Base-by-base conservation (phyloP, 2,329 filamentous ascomycete species). In the Xylaria sp. region DNA sequence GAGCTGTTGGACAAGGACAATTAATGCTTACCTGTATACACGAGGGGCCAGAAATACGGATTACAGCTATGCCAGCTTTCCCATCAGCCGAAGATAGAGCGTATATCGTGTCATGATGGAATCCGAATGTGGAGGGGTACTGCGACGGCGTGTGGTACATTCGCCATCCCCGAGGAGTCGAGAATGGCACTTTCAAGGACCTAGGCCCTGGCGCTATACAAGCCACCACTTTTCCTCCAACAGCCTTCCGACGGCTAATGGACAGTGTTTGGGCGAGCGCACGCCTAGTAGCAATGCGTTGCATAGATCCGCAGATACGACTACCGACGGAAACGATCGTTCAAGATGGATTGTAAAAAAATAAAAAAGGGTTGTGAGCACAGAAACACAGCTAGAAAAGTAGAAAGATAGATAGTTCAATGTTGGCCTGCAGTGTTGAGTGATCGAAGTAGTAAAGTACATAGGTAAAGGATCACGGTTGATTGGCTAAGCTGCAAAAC, bases 11-110 rank as follows among this genome's bases (percentile, higher is more conserved):
- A 33, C 37, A 51, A 54, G 48, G 49, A 31, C 13, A 38, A 31
- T 44, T 15, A 47, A 38, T 35, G 41, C 66, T 59, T 62, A 71
- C 67, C 57, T 66, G 65, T 61, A 85, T 76, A 75, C 90, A 94
- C 44, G 87, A 86, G 27, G 90, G 84, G 0, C 95, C 95, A 4
- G 95, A 97, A 25, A 97, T 83, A 13, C 95, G 87, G 54, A 98
- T 87, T 35, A 98, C 88, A 1, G 94, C 94, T 73, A 99, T 97
- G 1, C 93, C 95, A 43, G 92, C 93, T 73, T 88, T 88, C 1
- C 94, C 95, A 10, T 90, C 81, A 0, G 92, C 92, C 0, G 93
- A 96, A 0, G 94, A 97, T 0, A 98, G 80, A 0, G 95, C 95
- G 75, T 96, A 98, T 54, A 99, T 96, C 1, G 94, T 98, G 59